phyloP scores from a whole-genome alignment of 306 rosid species.

The Calophaca sinica region DNA sequence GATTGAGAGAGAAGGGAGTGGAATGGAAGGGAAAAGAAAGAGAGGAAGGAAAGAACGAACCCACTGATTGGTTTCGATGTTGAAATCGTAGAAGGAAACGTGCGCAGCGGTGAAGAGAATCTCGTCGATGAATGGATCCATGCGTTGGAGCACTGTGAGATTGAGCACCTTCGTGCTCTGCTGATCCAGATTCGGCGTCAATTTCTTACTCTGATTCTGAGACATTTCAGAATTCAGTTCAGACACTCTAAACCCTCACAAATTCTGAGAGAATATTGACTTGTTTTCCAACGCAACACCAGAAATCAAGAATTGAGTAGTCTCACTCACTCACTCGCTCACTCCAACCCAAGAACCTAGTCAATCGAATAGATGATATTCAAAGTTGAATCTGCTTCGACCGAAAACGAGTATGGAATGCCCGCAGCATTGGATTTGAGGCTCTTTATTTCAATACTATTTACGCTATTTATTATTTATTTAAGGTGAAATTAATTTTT shows the following conservation, averaged over 20 bases:
- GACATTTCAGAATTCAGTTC: conserved; percentile 37
- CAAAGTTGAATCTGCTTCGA: conserved; percentile 31
- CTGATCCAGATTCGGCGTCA: conserved; percentile 94
- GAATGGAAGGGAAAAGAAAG: conserved; percentile 18
- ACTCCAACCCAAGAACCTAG: conserved; percentile 17
- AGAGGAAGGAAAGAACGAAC: conserved; percentile 55
- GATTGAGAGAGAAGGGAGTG: background rate
- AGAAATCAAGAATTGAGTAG: conserved; percentile 16
- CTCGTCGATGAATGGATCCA: conserved; percentile 87
- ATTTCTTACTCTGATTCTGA: conserved; percentile 64
- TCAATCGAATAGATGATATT: background rate
- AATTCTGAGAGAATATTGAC: conserved; percentile 22
- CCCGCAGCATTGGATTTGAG: background rate
- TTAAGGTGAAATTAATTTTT: background rate
- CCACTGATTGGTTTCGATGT: conserved; percentile 87
- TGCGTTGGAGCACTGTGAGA: conserved; percentile 89
- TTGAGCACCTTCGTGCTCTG: conserved; percentile 85
- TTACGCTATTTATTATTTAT: background rate
- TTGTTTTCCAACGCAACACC: background rate
- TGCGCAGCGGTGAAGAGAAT: conserved; percentile 95
- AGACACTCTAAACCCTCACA: conserved; percentile 29
- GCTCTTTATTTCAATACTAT: background rate
- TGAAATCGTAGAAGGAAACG: conserved; percentile 87
- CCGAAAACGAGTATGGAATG: background rate
- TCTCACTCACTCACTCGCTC: conserved; percentile 26